Percentiles rank a stretch among this genome's conserved stretches.
Evolutionary conservation across 768 basidiomycete species (phyloP).

Genomic region (Candolleomyces aberdarensis): DNA sequence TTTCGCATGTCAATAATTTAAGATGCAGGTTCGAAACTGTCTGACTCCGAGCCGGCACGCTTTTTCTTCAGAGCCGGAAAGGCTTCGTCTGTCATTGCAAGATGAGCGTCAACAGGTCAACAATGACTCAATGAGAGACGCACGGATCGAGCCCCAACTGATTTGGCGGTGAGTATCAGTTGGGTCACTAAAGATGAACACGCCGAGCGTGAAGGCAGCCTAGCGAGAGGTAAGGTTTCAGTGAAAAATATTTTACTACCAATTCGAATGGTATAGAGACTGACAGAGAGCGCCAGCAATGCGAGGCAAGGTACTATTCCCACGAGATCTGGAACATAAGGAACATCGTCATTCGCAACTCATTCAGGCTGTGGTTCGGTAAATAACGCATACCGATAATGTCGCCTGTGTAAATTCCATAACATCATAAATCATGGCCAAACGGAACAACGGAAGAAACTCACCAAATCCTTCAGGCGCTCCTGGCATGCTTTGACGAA

Average conservation of each 20-base stretch:
- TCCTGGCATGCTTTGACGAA: conserved; percentile 22
- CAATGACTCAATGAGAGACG: too few species aligned
- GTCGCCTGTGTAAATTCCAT: background rate
- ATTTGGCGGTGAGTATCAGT: conserved; percentile 15
- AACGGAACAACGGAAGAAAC: background rate
- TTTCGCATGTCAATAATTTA: too few species aligned
- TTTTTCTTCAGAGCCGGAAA: background rate
- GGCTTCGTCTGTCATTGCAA: background rate
- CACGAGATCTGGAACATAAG: conserved; percentile 16
- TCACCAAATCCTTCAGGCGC: conserved; percentile 22
- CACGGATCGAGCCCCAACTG: conserved; percentile 16
- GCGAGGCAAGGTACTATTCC: conserved; percentile 21
- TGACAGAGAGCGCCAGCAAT: conserved; percentile 19
- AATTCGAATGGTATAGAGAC: background rate
- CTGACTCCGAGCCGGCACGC: too few species aligned
- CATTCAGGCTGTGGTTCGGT: background rate
- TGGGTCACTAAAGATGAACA: conserved; percentile 19
- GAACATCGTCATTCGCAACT: background rate
- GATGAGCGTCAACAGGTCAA: background rate
- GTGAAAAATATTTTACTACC: background rate
- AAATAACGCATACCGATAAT: conserved; percentile 8
- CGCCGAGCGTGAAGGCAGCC: conserved; percentile 20
- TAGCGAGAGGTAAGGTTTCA: background rate
- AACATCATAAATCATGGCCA: background rate
- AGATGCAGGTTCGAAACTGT: too few species aligned